Evolutionary conservation across 441 rosid genomes (phyloP), one percentile per base, ranked within the genome.

Genomic region (Gossypium laxum): DNA sequence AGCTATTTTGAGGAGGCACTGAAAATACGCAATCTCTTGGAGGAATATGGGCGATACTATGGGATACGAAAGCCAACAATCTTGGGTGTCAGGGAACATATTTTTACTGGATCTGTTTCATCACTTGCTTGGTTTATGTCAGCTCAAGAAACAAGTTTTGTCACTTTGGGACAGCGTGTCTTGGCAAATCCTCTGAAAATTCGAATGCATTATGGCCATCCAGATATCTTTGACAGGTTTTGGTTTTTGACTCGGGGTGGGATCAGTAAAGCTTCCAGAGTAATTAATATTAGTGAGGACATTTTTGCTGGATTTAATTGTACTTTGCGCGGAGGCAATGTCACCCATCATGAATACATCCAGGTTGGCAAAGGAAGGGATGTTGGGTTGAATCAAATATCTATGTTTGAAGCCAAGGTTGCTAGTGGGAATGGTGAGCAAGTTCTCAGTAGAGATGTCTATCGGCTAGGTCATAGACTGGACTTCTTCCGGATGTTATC

Each of bases 311-410:
- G 60, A 4, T 56, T 56, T 22, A 56, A 56, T 22, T 56, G 60
- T 22, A 56, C 60, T 56, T 58, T 86, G 73, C 78, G 90, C 22
- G 89, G 88, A 4, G 92, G 92, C 69, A 86, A 82, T 72, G 89
- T 88, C 73, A 88, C 92, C 14, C 90, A 88, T 78, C 92, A 88
- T 59, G 92, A 88, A 66, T 88, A 88, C 72, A 81, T 88, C 67
- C 92, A 88, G 84, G 85, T 88, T 47, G 92, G 92, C 45, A 88
- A 88, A 76, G 90, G 92, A 69, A 82, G 92, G 58, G 92, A 88
- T 78, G 87, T 88, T 32, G 92, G 92, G 32, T 56, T 56, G 32
- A 56, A 56, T 56, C 61, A 56, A 22, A 11, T 56, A 21, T 56
- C 61, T 22, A 56, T 56, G 61, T 56, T 56, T 56, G 61, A 56